Percentiles rank a stretch among this genome's conserved stretches.
phyloP scores from a whole-genome alignment of 2,329 filamentous ascomycete genomes.

The Pseudogymnoascus sp. region DNA sequence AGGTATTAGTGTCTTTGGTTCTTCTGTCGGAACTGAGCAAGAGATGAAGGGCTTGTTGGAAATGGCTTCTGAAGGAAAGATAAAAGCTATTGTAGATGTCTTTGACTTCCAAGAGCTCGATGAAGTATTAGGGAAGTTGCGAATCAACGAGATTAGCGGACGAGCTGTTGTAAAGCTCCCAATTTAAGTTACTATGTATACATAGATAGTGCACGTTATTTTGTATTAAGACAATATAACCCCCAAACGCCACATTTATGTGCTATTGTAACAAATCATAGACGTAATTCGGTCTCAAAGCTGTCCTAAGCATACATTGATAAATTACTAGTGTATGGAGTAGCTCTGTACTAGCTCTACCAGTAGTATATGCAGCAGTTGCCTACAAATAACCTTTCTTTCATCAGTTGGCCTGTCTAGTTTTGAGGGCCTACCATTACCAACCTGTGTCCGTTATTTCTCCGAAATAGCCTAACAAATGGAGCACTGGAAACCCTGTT shows the following conservation, averaged over 20 bases:
- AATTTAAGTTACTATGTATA: not conserved
- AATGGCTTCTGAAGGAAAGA: constrained; percentile 5
- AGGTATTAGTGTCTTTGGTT: constrained; percentile 4
- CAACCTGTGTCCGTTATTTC: not conserved
- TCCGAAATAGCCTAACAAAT: not conserved
- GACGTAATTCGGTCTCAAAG: not conserved
- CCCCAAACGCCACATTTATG: not conserved
- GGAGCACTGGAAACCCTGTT: not conserved
- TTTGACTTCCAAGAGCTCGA: not conserved
- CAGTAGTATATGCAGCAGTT: not conserved
- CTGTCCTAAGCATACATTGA: not conserved
- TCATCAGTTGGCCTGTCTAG: not conserved
- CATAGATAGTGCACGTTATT: not conserved
- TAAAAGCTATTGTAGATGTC: constrained; percentile 1
- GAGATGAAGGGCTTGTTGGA: constrained; percentile 6
- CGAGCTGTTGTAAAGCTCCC: constrained; percentile 2
- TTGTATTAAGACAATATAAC: not conserved
- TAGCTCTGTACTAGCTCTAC: not conserved
- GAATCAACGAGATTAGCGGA: constrained; percentile 1
- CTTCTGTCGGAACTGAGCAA: constrained; percentile 7
- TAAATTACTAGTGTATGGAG: not conserved
- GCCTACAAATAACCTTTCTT: not conserved
- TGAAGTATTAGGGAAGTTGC: not conserved
- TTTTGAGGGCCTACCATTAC: not conserved
- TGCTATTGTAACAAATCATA: not conserved